Percentiles rank a stretch among this genome's conserved stretches.
phyloP scores from a whole-genome alignment of 176 grass and related monocot species.

The Eleusine indica region DNA sequence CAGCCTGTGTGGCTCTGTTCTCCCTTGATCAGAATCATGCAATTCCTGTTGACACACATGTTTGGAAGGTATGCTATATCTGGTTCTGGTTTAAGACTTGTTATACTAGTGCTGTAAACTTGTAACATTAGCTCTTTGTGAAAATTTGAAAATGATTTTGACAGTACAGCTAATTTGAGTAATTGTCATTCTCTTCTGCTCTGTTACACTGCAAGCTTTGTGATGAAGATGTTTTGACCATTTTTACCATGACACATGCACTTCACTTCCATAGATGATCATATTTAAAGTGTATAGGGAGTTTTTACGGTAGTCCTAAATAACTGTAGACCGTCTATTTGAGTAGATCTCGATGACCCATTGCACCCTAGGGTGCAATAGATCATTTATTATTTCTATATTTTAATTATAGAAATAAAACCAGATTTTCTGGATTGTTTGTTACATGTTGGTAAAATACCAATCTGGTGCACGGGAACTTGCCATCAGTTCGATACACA shows the following conservation, averaged over 20 bases:
- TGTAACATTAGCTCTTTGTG: background rate
- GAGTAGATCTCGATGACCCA: no score
- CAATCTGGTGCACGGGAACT: no score
- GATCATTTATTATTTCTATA: no score
- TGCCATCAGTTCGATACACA: no score
- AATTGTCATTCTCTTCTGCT: background rate
- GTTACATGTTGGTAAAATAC: no score
- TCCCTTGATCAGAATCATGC: slow-evolving; percentile 94
- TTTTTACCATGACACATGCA: background rate
- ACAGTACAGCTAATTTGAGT: background rate
- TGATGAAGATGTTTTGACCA: background rate
- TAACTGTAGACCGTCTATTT: no score
- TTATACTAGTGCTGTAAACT: background rate
- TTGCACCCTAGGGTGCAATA: no score
- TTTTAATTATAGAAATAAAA: no score
- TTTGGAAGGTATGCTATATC: slow-evolving; percentile 72
- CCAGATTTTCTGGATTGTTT: no score
- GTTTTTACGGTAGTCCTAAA: no score
- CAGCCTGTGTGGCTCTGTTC: slow-evolving; percentile 91
- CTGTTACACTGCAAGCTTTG: slow-evolving; percentile 7
- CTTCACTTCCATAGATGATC: background rate
- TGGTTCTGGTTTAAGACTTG: slow-evolving; percentile 9
- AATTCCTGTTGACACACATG: slow-evolving; percentile 94
- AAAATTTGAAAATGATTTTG: background rate
- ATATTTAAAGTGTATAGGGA: slow-evolving; percentile 2